A percentile compares a stretch with the other conserved stretches of the same genome.
These are phyloP conservation scores for Suhomyces coccinellae DNA, from an alignment of 1,139 yeast species.

Conservation along the genomic window DNA sequence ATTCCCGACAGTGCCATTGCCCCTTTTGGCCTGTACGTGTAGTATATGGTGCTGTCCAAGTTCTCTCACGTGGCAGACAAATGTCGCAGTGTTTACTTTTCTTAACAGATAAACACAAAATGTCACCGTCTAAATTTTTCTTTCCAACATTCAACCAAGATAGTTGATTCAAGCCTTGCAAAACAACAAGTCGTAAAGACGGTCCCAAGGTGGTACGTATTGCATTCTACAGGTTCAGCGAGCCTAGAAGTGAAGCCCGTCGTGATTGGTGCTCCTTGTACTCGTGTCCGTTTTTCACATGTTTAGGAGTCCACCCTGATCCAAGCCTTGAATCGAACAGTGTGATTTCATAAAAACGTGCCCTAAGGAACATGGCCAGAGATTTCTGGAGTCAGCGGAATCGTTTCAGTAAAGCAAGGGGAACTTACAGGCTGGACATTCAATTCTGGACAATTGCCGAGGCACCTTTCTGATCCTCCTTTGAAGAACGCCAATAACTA, in stretches of 20 bases:
- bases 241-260: too few species aligned
- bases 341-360: too few species aligned
- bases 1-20: too few species aligned
- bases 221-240: not conserved
- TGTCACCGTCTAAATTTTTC: constrained; percentile 16
- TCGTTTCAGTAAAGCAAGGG: not conserved
- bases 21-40: not conserved
- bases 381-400: too few species aligned
- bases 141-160: constrained; percentile 10
- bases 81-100: constrained; percentile 15
- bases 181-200: constrained; percentile 3
- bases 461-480: too few species aligned
- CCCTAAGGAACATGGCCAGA: too few species aligned
- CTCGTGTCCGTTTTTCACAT: too few species aligned
- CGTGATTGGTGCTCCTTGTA: too few species aligned
- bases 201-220: constrained; percentile 6
- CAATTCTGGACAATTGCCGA: not conserved
- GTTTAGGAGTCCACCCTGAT: too few species aligned
- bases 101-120: constrained; percentile 13
- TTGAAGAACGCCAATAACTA: not conserved
- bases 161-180: constrained; percentile 8
- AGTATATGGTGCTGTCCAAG: not conserved
- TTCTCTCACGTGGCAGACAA: constrained; percentile 3
- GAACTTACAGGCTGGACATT: not conserved
- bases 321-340: too few species aligned